Conservation (phyloP, 495 filamentous ascomycete species). For the Lineolata rhizophorae region DNA sequence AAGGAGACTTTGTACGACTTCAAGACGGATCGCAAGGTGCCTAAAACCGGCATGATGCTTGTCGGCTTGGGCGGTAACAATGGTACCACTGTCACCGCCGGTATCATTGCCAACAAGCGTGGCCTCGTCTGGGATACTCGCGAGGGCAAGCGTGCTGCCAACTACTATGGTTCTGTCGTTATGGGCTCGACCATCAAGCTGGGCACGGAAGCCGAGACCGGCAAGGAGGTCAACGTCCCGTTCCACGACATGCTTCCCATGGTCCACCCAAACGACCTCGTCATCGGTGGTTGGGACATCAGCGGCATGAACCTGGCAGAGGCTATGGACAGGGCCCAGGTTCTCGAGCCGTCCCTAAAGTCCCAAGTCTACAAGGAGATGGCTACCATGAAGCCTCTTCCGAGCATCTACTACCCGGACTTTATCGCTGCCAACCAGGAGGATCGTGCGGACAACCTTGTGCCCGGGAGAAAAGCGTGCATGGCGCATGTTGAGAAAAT, state of each 20-base stretch:
- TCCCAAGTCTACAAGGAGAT: slow-evolving; percentile 76
- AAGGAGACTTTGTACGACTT: slow-evolving; percentile 87
- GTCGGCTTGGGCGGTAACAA: slow-evolving; percentile 99
- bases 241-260: slow-evolving; percentile 89
- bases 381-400: slow-evolving; percentile 70
- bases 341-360: slow-evolving; percentile 88
- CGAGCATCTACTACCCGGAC: slow-evolving; percentile 95
- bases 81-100: slow-evolving; percentile 88
- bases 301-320: slow-evolving; percentile 68
- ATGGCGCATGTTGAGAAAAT: slow-evolving; percentile 81
- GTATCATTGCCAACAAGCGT: slow-evolving; percentile 87
- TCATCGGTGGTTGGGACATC: slow-evolving; percentile 96
- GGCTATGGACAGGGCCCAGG: slow-evolving; percentile 88
- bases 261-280: slow-evolving; percentile 92
- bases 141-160: slow-evolving; percentile 62
- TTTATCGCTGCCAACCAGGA: slow-evolving; percentile 99
- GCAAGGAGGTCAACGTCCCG: slow-evolving; percentile 84
- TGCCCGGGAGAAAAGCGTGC: slow-evolving; percentile 64
- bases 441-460: slow-evolving; percentile 81
- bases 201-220: slow-evolving; percentile 64
- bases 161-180: slow-evolving; percentile 94
- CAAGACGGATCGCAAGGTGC: slow-evolving; percentile 85
- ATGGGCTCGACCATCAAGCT: slow-evolving; percentile 97
- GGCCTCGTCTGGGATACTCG: slow-evolving; percentile 79
- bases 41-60: slow-evolving; percentile 91